Evolutionary conservation across 495 filamentous ascomycete species (phyloP), one percentile per base, ranked within the genome.

Genomic region (Friedmanniomyces simplex): DNA sequence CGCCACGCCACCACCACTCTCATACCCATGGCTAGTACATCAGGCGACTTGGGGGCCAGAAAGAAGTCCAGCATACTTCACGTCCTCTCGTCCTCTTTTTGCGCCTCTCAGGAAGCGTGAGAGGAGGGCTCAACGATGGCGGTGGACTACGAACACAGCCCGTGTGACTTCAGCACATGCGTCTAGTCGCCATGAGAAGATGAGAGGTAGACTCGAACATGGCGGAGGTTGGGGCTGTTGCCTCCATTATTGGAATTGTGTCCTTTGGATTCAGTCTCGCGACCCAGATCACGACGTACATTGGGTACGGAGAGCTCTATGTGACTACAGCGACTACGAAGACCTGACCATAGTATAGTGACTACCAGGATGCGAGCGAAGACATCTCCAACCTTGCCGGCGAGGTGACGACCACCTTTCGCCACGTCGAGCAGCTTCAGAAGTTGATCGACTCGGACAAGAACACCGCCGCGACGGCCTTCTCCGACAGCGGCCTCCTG

Each of bases 341-440:
- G 18, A 6, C 18, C 39, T 43, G 39, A 43, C 39, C 39, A 20
- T 43, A 2, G 13, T 20, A 43, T 13, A 43, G 39, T 43, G 41
- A 55, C 39, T 43, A 20, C 18, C 18, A 46, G 18, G 41, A 45
- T 20, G 52, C 37, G 6, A 18, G 41, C 20, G 52, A 45, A 16
- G 52, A 55, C 41, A 55, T 55, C 41, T 20, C 37, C 16, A 47
- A 47, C 22, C 52, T 55, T 4, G 52, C 52, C 7, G 24, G 41
- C 30, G 25, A 28, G 11, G 25, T 55, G 10, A 55, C 21, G 25
- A 16, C 37, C 14, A 48, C 43, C 1, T 43, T 28, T 14, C 43
- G 22, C n/a, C 39, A 55, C 18, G 14, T 48, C 20, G 39, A 55
- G 12, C 32, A 55, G 20, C 37, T 55, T 18, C 37, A 55, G 25